Conservation (phyloP, 1,139 yeast genomes). For the Diutina ranongensis region DNA sequence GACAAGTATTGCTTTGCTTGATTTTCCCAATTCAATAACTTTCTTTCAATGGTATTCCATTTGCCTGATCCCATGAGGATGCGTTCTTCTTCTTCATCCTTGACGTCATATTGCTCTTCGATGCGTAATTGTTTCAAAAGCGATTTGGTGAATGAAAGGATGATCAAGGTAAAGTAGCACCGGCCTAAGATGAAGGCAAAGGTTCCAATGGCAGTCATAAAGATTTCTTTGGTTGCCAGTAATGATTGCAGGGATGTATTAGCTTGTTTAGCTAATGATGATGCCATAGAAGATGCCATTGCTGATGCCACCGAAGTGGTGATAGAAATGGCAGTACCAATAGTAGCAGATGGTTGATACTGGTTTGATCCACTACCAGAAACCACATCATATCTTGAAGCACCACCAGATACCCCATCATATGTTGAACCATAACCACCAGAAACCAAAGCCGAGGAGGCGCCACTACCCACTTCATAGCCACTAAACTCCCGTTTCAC, state of each 20-base stretch:
- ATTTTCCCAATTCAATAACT: conserved; percentile 15
- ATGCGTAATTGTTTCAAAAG: conserved; percentile 24
- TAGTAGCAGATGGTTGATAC: no score
- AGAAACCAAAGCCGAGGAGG: no score
- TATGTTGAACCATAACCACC: no score
- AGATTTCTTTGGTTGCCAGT: conserved; percentile 58
- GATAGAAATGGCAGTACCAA: neutral
- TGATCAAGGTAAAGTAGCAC: conserved; percentile 53
- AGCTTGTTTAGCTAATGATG: neutral
- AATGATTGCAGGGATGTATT: conserved; percentile 52
- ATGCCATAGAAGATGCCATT: neutral
- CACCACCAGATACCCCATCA: neutral
- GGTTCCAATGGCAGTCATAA: conserved; percentile 50
- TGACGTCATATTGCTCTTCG: conserved; percentile 14
- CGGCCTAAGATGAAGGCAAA: conserved; percentile 42
- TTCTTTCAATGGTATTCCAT: conserved; percentile 15
- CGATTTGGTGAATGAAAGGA: conserved; percentile 47
- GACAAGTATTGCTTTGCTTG: conserved; percentile 20
- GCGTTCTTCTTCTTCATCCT: conserved; percentile 20
- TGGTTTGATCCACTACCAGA: no score
- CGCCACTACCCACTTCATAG: neutral
- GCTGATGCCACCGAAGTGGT: neutral
- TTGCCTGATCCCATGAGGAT: conserved; percentile 15
- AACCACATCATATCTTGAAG: no score
- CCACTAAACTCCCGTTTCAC: neutral